Conservation (phyloP, 345 rosid species). For the Eucalyptus grandis region DNA sequence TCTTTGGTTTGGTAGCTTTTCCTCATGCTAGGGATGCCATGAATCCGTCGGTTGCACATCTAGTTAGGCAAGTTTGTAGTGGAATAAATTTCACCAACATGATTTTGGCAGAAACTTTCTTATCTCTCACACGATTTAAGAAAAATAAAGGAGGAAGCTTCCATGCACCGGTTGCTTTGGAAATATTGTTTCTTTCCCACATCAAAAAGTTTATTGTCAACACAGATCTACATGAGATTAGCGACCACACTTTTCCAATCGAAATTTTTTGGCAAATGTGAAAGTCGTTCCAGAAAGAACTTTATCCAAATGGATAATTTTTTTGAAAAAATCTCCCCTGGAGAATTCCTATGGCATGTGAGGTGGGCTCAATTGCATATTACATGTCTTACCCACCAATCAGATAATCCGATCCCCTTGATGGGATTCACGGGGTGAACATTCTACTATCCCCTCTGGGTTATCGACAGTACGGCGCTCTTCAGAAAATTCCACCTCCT, state of each 20-base stretch:
- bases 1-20: not conserved
- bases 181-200: not conserved
- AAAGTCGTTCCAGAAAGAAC: not conserved
- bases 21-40: not conserved
- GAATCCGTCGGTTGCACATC: not conserved
- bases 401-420: not conserved
- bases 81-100: not conserved
- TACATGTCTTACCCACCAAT: not conserved
- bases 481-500: not conserved
- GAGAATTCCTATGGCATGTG: not conserved
- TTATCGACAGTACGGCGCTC: not conserved
- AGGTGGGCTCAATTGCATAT: not conserved
- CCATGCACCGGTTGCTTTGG: not conserved
- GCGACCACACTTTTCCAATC: not conserved
- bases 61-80: not conserved
- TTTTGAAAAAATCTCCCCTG: not conserved
- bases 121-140: not conserved
- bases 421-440: not conserved
- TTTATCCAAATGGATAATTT: not conserved
- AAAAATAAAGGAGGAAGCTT: not conserved
- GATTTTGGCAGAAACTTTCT: not conserved
- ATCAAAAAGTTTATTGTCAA: not conserved
- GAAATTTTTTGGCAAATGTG: not conserved
- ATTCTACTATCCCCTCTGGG: not conserved
- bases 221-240: not conserved